A percentile compares a stretch with the other conserved stretches of the same genome.
Evolutionary conservation across 2,329 filamentous ascomycete genomes (phyloP).

Genomic region (Trichoderma koningii): DNA sequence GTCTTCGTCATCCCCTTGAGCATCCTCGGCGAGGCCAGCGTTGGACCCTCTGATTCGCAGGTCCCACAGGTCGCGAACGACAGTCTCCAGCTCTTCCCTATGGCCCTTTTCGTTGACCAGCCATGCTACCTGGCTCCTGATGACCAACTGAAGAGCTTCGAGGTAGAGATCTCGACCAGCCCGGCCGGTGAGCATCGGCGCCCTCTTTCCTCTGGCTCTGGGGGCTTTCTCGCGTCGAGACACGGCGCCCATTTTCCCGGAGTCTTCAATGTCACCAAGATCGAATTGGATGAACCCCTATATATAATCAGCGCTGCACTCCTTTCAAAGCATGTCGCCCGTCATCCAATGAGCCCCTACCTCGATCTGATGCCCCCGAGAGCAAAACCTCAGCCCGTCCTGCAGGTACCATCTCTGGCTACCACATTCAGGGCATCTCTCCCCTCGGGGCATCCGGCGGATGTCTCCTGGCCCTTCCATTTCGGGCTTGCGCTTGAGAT

Average conservation of each 20-base stretch:
- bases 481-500: neutral
- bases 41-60: constrained; percentile 59
- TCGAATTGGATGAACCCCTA: constrained; percentile 60
- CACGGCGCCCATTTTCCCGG: constrained; percentile 59
- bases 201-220: constrained; percentile 53
- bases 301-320: neutral
- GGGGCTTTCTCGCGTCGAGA: constrained; percentile 60
- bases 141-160: constrained; percentile 78
- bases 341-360: constrained; percentile 44
- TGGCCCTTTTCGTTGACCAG: constrained; percentile 68
- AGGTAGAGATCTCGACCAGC: constrained; percentile 77
- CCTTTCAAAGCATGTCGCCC: neutral
- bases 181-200: constrained; percentile 60
- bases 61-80: constrained; percentile 84
- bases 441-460: constrained; percentile 54
- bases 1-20: constrained; percentile 34
- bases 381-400: constrained; percentile 76
- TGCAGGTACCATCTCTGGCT: constrained; percentile 72
- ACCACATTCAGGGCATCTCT: constrained; percentile 66
- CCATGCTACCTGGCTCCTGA: constrained; percentile 79
- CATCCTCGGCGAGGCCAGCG: constrained; percentile 34
- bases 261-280: constrained; percentile 69
- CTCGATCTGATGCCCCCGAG: constrained; percentile 77
- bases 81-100: constrained; percentile 71
- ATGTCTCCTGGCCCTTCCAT: constrained; percentile 50